Conservation (phyloP, 2,329 filamentous ascomycete species). For the Claviceps pazoutovae region DNA sequence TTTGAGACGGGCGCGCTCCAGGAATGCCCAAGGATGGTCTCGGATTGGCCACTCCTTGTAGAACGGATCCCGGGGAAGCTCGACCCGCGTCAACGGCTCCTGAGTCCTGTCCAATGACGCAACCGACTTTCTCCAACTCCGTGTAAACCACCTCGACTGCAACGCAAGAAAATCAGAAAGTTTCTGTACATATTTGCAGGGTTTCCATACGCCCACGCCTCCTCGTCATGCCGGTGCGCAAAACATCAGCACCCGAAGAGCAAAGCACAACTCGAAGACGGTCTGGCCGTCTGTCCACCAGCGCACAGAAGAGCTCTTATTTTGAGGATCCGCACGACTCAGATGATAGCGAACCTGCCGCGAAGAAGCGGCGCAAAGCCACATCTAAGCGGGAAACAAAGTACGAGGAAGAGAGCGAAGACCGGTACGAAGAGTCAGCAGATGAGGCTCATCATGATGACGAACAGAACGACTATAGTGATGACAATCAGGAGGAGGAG, state of each 20-base stretch:
- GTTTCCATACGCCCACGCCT: not conserved
- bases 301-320: slow-evolving; percentile 35
- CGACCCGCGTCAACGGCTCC: not conserved
- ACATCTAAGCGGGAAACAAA: slow-evolving; percentile 11
- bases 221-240: slow-evolving; percentile 3
- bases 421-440: slow-evolving; percentile 12
- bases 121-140: not conserved
- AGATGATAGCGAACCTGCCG: slow-evolving; percentile 8
- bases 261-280: slow-evolving; percentile 22
- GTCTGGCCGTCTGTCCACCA: slow-evolving; percentile 32
- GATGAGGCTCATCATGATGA: slow-evolving; percentile 14
- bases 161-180: too few species aligned
- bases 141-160: too few species aligned
- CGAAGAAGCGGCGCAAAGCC: slow-evolving; percentile 16
- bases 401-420: slow-evolving; percentile 7
- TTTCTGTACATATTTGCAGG: not conserved
- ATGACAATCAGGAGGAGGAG: slow-evolving; percentile 1
- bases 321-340: slow-evolving; percentile 24
- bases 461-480: slow-evolving; percentile 12
- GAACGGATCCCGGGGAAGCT: not conserved
- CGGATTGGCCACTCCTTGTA: not conserved
- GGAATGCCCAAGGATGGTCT: not conserved
- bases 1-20: not conserved
- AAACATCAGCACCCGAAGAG: not conserved
- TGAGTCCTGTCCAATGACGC: slow-evolving; percentile 1